Evolutionary conservation across 805 yeast species (phyloP).

Genomic region (Nakazawaea ambrosiae): DNA sequence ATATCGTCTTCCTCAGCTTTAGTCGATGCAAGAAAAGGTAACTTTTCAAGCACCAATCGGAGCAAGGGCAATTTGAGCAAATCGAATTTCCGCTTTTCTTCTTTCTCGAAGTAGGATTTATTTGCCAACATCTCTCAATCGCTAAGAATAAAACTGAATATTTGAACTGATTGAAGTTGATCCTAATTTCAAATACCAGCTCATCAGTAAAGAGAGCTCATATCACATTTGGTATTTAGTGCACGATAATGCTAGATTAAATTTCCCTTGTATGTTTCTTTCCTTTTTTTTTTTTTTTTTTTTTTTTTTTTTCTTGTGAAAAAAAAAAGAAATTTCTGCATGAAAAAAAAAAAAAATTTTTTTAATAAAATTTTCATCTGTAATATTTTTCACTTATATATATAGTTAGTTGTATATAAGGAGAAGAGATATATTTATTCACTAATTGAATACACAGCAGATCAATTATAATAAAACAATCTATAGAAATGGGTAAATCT

Average conservation of each 20-base stretch:
- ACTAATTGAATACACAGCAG: background rate
- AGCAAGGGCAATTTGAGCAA: slow-evolving; percentile 6
- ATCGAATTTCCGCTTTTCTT: slow-evolving; percentile 5
- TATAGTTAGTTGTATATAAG: background rate
- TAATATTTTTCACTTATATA: background rate
- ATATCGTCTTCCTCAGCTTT: background rate
- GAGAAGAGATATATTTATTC: background rate
- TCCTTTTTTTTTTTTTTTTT: too few species aligned
- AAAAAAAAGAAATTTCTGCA: background rate
- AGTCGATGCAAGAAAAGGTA: slow-evolving; percentile 4
- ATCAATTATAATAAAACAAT: too few species aligned
- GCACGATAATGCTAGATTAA: too few species aligned
- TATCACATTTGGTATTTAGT: too few species aligned
- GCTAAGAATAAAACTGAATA: too few species aligned
- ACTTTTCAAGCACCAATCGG: slow-evolving; percentile 1
- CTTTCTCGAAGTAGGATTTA: slow-evolving; percentile 2
- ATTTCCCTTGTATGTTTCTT: too few species aligned
- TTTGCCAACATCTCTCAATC: too few species aligned
- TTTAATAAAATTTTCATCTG: background rate
- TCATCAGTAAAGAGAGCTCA: too few species aligned
- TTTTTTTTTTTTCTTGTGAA: too few species aligned
- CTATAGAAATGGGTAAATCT: slow-evolving; percentile 22
- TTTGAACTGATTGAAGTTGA: too few species aligned
- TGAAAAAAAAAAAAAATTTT: background rate
- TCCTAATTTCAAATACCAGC: too few species aligned